Evolutionary conservation across 257 asterid species (phyloP).

Genomic region (Nyctanthes arbortristis): DNA sequence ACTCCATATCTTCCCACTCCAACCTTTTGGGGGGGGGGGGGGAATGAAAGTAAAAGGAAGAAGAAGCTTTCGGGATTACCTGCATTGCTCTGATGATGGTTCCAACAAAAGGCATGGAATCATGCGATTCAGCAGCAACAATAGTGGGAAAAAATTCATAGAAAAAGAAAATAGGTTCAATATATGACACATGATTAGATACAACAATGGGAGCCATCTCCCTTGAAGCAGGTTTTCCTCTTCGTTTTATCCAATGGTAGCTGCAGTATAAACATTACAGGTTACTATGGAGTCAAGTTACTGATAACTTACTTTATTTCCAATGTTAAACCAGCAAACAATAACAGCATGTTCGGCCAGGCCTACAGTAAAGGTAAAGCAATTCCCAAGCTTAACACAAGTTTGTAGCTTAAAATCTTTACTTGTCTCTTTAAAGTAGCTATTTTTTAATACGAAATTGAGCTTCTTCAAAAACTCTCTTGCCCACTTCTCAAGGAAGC

Average conservation of each 20-base stretch:
- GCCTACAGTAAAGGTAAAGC: too few species aligned
- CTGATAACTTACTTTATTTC: background rate
- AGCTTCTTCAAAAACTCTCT: too few species aligned
- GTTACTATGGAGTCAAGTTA: too few species aligned
- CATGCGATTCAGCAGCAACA: conserved; percentile 92
- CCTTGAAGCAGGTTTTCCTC: conserved; percentile 91
- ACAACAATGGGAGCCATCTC: conserved; percentile 92
- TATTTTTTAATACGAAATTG: too few species aligned
- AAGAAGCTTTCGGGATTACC: conserved; percentile 56
- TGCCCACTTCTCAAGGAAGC: background rate
- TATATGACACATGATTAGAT: conserved; percentile 90
- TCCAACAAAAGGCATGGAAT: conserved; percentile 97
- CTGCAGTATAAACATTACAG: conserved; percentile 51
- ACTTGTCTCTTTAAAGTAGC: too few species aligned
- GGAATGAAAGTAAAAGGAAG: too few species aligned
- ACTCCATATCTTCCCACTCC: background rate
- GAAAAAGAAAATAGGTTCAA: conserved; percentile 94
- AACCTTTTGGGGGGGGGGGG: background rate
- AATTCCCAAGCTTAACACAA: too few species aligned
- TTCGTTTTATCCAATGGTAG: conserved; percentile 93
- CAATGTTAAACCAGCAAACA: background rate
- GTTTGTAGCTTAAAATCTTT: too few species aligned
- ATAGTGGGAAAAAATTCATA: conserved; percentile 94
- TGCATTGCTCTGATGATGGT: conserved; percentile 99
- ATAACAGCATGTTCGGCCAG: too few species aligned